phyloP scores from a whole-genome alignment of 2,329 filamentous ascomycete genomes.

The Fusarium sp. region DNA sequence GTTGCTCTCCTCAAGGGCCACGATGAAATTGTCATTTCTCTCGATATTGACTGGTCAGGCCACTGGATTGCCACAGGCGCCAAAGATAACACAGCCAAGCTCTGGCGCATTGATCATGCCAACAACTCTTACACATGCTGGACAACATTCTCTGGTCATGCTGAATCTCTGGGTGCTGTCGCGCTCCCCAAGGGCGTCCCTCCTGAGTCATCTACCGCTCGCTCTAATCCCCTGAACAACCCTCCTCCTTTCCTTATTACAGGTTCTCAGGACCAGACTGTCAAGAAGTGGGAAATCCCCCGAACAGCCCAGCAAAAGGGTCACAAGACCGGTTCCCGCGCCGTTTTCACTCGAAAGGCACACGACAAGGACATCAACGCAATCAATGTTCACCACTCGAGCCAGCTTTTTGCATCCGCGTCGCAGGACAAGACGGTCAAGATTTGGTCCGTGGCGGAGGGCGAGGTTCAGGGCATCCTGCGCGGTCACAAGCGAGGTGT shows the following conservation, averaged over 20 bases:
- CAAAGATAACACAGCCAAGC: slow-evolving; percentile 93
- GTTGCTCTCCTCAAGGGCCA: slow-evolving; percentile 88
- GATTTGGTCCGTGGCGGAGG: slow-evolving; percentile 92
- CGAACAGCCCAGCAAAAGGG: slow-evolving; percentile 59
- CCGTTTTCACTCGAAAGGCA: slow-evolving; percentile 89
- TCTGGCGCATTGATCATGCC: slow-evolving; percentile 87
- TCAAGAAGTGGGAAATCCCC: slow-evolving; percentile 92
- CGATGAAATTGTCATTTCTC: slow-evolving; percentile 93
- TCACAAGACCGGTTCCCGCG: slow-evolving; percentile 68
- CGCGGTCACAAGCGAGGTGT: slow-evolving; percentile 94
- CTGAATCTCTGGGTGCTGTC: slow-evolving; percentile 92
- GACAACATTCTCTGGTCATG: slow-evolving; percentile 88
- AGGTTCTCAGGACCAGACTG: slow-evolving; percentile 93
- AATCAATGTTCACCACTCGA: slow-evolving; percentile 80
- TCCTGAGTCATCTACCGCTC: slow-evolving; percentile 74
- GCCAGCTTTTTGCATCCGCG: slow-evolving; percentile 90
- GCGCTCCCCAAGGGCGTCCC: slow-evolving; percentile 80
- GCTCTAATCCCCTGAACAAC: slow-evolving; percentile 78
- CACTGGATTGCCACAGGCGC: slow-evolving; percentile 96
- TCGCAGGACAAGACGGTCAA: slow-evolving; percentile 98
- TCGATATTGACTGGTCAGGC: slow-evolving; percentile 96
- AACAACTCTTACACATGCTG: slow-evolving; percentile 83
- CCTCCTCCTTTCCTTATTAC: slow-evolving; percentile 89
- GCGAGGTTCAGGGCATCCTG: slow-evolving; percentile 90
- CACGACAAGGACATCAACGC: slow-evolving; percentile 99